Evolutionary conservation across 192 early-diverging fungal species (phyloP), one percentile per base, ranked within the genome.

Genomic region (Coemansia sp.): DNA sequence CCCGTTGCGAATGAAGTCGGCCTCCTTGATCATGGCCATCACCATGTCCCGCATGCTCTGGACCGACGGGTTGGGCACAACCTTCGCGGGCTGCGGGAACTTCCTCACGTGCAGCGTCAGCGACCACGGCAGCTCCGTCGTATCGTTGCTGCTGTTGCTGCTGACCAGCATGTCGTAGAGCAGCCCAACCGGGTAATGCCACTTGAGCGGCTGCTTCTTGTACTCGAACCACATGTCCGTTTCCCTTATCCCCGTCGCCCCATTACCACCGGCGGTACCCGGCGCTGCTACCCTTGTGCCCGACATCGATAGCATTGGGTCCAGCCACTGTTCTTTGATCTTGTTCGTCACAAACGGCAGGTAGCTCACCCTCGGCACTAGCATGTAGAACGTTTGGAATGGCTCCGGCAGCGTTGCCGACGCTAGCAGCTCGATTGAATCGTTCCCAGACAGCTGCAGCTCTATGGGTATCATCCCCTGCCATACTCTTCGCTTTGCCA

Each of bases 151-250:
- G 57, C 63, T 25, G 2, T 25, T 25, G 12, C 62, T 46, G 39
- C 20, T 61, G 7, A 77, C 75, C 5, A 72, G 78, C 59, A 90
- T 84, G 65, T 95, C 94, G 69, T 90, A 90, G 12, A 95, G 76
- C 2, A 95, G 85, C 5, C 92, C 94, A 37, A 93, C 83, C n/a
- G 94, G 94, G 71, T 91, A 92, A 67, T 95, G 94, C 92, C 92
- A 94, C 69, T 90, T 94, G 38, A 94, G 69, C 17, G 92, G 87
- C 67, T 83, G 85, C 4, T 88, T 87, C 39, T 88, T 81, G 66
- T 84, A 89, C 42, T 88, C 87, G 61, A 88, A 92, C 92, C 92
- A 94, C 5, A 92, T 82, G 16, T 89, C 85, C 4, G 79, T 76
- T 16, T 78, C 72, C 48, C 64, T 72, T 39, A 76, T 67, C 22